Base-by-base conservation (phyloP, 1,139 yeast genomes). In the Suhomyces panamericanus region DNA sequence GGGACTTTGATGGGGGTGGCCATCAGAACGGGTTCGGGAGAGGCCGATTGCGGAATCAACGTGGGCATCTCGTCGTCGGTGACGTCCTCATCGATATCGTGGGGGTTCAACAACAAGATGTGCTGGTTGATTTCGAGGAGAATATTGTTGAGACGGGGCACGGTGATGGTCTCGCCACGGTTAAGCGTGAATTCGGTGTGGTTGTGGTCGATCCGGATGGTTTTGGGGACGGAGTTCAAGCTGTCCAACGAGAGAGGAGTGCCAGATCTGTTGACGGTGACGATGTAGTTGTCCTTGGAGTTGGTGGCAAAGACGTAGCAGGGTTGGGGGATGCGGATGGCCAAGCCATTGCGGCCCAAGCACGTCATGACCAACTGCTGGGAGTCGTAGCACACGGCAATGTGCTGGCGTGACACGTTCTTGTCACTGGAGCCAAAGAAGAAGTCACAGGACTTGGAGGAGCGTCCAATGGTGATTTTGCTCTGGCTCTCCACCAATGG, bases 281-380 rank as follows among this genome's bases (percentile, higher is more conserved):
- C 59, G 30, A 64, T 58, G 44, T 66, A 78, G 45, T 68, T 59
- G 5, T 64, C 59, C 6, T 51, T 45, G 4, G 55, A 45, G 32
- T 58, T 57, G 13, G 69, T 56, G 15, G 66, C 63, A 46, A 57
- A 59, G 7, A 73, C 73, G 27, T 58, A 58, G 49, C 78, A 74
- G 14, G 71, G 60, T 45, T 65, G 65, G 1, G 91, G 91, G 39
- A 86, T 75, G 10, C 78, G 72, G 30, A 86, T 75, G 16, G 78
- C 79, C 47, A 84, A 66, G 4, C 95, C 95, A 57, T 87, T 87
- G 67, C 80, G 77, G 1, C 95, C 95, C 48, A 80, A 58, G 58
- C 95, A 87, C 38, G 73, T 74, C 44, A 86, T 62, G 6, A 53
- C 62, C 54, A 61, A 69, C 43, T 54, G 61, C 35, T 60, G 57